Base-by-base conservation (phyloP, 1,284 basidiomycete genomes). In the Cryptococcus sp. region DNA sequence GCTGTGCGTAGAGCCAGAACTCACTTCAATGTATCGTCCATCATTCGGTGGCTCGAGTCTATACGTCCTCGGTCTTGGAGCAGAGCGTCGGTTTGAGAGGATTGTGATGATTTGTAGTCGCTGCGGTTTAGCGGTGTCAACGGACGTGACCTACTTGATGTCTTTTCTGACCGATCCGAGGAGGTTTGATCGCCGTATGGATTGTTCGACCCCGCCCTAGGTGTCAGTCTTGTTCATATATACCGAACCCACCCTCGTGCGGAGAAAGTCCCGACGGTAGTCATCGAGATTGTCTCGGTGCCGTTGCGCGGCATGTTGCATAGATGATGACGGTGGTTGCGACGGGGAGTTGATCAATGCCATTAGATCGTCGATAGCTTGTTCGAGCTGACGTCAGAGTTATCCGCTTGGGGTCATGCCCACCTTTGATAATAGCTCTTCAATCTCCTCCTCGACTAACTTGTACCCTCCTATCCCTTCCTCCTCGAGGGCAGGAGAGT, bases 131-230 rank as follows among this genome's bases (percentile, higher is more conserved):
- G 39, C 39, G 15, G 25, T 45, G 42, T 27, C 43, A 20, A 19
- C n/a, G 47, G n/a, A 56, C 30, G 8, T 42, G 8, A 82, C 87
- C 57, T 65, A 94, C 92, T 92, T 88, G 65, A 98, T 98, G 69
- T 99, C 95, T 66, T 94, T 93, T 61, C 93, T 85, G 2, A 98
- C 93, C n/a, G 90, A 91, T 27, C 85, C 88, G 20, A 99, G 82
- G 17, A 99, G 80, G 75, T 92, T 94, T 1, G 88, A 88, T 70
- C 93, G 85, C 71, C 94, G 89, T 48, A 95, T 79, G 0, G 92
- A 91, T 59, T 86, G 83, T 67, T 91, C 84, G n/a, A 93, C 86
- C 73, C 90, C 93, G 30, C 83, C 80, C 68, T 67, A 30, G 19
- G 4, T 6, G 38, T 54, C 49, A 42, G 7, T 11, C 22, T 2